These are phyloP conservation scores for Nemania sp. DNA, from an alignment of 2,329 filamentous ascomycete genomes.

Conservation along the genomic window DNA sequence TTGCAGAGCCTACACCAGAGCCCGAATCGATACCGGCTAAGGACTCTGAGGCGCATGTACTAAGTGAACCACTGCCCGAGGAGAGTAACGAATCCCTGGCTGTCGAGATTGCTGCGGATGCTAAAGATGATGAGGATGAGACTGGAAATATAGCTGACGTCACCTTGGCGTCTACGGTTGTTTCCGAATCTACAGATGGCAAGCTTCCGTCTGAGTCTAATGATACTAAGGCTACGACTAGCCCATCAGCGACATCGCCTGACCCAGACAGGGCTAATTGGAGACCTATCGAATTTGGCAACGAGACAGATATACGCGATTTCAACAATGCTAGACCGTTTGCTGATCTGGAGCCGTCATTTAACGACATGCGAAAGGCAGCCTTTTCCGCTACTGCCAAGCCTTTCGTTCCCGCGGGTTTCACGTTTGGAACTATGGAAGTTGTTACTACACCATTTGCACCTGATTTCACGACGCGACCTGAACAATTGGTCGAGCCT, in stretches of 20 bases:
- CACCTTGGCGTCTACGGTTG: constrained; percentile 65
- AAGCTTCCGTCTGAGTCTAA: constrained; percentile 51
- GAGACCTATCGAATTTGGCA: constrained; percentile 72
- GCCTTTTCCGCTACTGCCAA: constrained; percentile 77
- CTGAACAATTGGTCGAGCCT: constrained; percentile 41
- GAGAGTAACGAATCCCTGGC: constrained; percentile 48
- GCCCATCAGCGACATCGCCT: constrained; percentile 65
- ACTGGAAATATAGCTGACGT: constrained; percentile 59
- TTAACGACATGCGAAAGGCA: constrained; percentile 62
- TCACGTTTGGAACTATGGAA: constrained; percentile 51
- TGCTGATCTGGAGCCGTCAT: constrained; percentile 55
- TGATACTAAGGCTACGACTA: constrained; percentile 61
- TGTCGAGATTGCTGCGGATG: constrained; percentile 48
- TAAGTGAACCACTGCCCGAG: constrained; percentile 25
- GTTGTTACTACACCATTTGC: constrained; percentile 49
- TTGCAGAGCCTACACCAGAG: constrained; percentile 68
- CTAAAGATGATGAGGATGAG: constrained; percentile 58
- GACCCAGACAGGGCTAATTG: constrained; percentile 64
- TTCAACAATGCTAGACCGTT: constrained; percentile 67
- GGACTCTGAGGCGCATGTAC: constrained; percentile 36
- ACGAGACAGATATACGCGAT: constrained; percentile 59
- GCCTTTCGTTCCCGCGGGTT: constrained; percentile 68
- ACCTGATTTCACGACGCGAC: constrained; percentile 46
- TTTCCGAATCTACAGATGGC: constrained; percentile 66
- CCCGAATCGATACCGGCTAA: constrained; percentile 51